phyloP scores from a whole-genome alignment of 2,329 filamentous ascomycete genomes.

The Ophiognomonia clavigignenti-juglandacearum region DNA sequence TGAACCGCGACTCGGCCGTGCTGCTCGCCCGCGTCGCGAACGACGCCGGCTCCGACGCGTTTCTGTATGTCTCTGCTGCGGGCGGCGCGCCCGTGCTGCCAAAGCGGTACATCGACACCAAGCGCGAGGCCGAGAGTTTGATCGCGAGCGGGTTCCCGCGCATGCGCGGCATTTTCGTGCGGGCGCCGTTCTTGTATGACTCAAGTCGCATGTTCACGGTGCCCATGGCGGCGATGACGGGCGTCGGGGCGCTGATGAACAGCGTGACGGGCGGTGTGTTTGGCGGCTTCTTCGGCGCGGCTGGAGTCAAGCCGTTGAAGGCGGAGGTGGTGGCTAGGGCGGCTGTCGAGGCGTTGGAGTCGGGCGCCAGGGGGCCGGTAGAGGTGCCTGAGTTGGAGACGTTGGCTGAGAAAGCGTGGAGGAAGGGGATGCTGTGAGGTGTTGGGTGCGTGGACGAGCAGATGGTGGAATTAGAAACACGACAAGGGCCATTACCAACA shows the following conservation, averaged over 20 bases:
- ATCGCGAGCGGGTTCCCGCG: conserved; percentile 68
- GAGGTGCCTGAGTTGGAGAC: conserved; percentile 77
- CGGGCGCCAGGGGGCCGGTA: conserved; percentile 66
- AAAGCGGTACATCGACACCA: conserved; percentile 80
- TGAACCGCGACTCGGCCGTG: conserved; percentile 91
- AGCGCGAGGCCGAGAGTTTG: conserved; percentile 79
- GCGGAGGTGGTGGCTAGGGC: conserved; percentile 85
- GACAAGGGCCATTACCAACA: too few relatives aligned
- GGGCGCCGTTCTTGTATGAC: conserved; percentile 89
- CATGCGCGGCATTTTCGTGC: conserved; percentile 76
- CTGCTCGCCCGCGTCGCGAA: conserved; percentile 73
- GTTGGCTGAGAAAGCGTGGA: conserved; percentile 78
- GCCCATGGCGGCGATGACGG: conserved; percentile 74
- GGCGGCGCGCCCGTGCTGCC: conserved; percentile 82
- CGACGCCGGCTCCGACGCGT: conserved; percentile 57
- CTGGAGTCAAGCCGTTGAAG: conserved; percentile 80
- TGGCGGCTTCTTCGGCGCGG: conserved; percentile 72
- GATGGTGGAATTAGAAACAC: too few relatives aligned
- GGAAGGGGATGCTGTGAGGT: conserved; percentile 76
- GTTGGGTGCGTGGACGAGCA: too few relatives aligned
- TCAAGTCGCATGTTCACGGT: conserved; percentile 74
- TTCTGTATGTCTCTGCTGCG: conserved; percentile 86
- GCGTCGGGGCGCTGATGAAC: conserved; percentile 73
- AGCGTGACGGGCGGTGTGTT: conserved; percentile 70
- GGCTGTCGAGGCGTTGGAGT: conserved; percentile 78